These are phyloP conservation scores for Panus rudis DNA, from an alignment of 768 basidiomycete genomes.

Conservation along the genomic window DNA sequence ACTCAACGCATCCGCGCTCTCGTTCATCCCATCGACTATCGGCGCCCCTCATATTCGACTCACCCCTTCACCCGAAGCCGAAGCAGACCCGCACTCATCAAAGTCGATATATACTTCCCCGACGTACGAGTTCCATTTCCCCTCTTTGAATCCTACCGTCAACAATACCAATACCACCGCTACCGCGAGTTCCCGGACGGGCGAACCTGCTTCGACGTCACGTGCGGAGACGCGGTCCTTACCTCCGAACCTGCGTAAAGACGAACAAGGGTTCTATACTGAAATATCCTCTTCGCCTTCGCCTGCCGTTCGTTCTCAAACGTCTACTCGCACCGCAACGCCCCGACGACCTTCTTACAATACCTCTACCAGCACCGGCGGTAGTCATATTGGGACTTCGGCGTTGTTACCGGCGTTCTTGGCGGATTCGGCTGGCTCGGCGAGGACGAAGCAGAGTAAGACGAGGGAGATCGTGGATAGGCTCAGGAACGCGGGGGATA, in stretches of 20 bases:
- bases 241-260: slow-evolving; percentile 39
- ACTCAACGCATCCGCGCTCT: slow-evolving; percentile 19
- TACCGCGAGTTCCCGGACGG: slow-evolving; percentile 25
- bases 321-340: slow-evolving; percentile 25
- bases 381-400: no score
- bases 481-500: slow-evolving; percentile 38
- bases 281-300: slow-evolving; percentile 24
- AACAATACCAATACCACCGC: no score
- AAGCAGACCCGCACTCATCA: slow-evolving; percentile 9
- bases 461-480: slow-evolving; percentile 56
- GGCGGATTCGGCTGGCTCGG: slow-evolving; percentile 25
- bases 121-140: slow-evolving; percentile 39
- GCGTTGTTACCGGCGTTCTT: slow-evolving; percentile 44
- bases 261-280: slow-evolving; percentile 46
- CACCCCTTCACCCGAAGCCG: slow-evolving; percentile 1
- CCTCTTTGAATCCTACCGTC: no score
- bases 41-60: slow-evolving; percentile 10
- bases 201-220: slow-evolving; percentile 21
- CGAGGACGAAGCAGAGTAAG: slow-evolving; percentile 39
- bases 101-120: slow-evolving; percentile 13
- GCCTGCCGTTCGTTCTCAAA: slow-evolving; percentile 12
- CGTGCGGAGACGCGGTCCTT: slow-evolving; percentile 22
- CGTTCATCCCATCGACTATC: slow-evolving; percentile 19
- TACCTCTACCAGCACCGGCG: no score
- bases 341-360: slow-evolving; percentile 25